Conservation (phyloP, 2,329 filamentous ascomycete genomes). For the Fusarium pininemorale region DNA sequence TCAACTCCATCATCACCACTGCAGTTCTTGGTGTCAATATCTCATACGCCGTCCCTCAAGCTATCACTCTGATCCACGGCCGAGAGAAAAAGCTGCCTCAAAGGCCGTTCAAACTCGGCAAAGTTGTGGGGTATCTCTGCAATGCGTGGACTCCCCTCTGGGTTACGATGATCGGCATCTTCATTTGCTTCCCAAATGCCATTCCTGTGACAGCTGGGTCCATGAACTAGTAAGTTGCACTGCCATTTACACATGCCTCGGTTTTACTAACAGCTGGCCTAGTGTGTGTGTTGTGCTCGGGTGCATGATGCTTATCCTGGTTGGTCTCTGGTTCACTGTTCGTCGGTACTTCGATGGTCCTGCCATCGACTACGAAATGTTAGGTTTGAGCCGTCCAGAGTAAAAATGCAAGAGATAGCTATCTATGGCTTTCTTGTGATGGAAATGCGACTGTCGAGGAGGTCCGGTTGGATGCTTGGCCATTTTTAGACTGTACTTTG, state of each 20-base stretch:
- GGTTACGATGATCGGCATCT: not conserved
- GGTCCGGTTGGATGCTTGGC: not conserved
- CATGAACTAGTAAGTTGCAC: not conserved
- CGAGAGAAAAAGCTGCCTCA: not conserved
- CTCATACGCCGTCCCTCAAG: not conserved
- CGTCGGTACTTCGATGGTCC: not conserved
- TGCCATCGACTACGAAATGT: not conserved
- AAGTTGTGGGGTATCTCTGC: not conserved
- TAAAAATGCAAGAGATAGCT: not conserved
- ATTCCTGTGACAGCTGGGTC: not conserved
- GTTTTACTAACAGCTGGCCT: rapidly evolving
- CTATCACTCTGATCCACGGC: not conserved
- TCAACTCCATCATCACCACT: not conserved
- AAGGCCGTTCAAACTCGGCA: not conserved
- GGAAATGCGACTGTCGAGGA: not conserved
- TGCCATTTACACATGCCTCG: rapidly evolving
- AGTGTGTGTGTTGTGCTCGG: not conserved
- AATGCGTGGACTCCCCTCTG: not conserved
- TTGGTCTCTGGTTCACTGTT: not conserved
- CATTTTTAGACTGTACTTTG: rapidly evolving
- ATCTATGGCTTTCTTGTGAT: not conserved
- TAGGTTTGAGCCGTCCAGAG: not conserved
- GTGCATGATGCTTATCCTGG: not conserved
- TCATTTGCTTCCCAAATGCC: not conserved
- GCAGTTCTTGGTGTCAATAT: not conserved